phyloP scores from a whole-genome alignment of 768 basidiomycete genomes.

The Mycena rosella region DNA sequence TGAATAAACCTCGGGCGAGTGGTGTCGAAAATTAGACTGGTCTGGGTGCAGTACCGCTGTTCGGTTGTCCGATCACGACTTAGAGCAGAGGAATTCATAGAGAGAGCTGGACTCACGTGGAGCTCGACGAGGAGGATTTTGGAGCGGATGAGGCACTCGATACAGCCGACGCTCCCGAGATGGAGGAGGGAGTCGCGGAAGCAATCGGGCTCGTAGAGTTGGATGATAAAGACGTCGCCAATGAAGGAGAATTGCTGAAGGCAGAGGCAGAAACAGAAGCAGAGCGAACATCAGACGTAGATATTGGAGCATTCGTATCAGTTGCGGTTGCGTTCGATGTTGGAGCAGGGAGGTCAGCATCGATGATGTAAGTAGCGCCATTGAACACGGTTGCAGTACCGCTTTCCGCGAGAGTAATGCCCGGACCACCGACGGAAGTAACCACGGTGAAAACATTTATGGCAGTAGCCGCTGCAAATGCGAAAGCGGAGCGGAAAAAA shows the following conservation, averaged over 20 bases:
- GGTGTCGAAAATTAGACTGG: conserved; percentile 11
- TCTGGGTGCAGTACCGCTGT: conserved; percentile 10
- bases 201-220: background rate
- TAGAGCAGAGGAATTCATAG: background rate
- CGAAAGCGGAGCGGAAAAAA: background rate
- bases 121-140: conserved; percentile 5
- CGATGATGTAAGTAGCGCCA: conserved; percentile 27
- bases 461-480: conserved; percentile 7
- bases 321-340: conserved; percentile 2
- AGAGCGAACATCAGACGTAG: background rate
- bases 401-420: conserved; percentile 30
- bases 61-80: background rate
- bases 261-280: background rate
- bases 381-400: conserved; percentile 26
- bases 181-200: conserved; percentile 2
- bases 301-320: background rate
- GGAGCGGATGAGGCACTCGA: conserved; percentile 2
- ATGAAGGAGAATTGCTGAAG: background rate
- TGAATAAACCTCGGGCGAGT: conserved; percentile 27
- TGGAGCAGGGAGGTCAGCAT: conserved; percentile 4
- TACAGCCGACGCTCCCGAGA: conserved; percentile 9
- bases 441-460: conserved; percentile 28
- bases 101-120: conserved; percentile 2
- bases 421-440: conserved; percentile 26
- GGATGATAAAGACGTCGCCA: background rate